Evolutionary conservation across 148 eudicot genomes (phyloP), one percentile per base, ranked within the genome.

Genomic region (Vaccinium corymbosum): DNA sequence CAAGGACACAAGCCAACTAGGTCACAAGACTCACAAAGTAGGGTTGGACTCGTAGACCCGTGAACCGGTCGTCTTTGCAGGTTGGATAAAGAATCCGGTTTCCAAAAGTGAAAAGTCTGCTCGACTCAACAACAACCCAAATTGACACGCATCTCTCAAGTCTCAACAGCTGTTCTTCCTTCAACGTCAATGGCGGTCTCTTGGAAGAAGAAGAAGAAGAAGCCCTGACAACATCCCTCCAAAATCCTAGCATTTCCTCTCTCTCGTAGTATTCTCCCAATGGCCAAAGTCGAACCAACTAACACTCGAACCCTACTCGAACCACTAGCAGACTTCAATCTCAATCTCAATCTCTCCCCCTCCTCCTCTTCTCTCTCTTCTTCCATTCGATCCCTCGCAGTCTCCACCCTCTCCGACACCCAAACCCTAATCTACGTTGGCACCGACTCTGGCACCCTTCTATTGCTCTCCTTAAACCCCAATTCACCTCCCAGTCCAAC

Each of bases 211-310:
- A 32, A 38, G 20, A 57, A 38, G 20, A 32, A 17, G 46, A 17
- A 82, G 78, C 78, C 42, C 73, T 86, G 76, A 76, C 14, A 71
- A 14, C 15, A 14, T 4, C 70, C 48, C 75, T 32, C 56, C 80
- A 0, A 62, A 77, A 62, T 49, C 48, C 52, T 57, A 38, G 79
- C 38, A 38, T 10, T 74, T 38, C 70, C 50, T 42, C 79, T 11
- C 4, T 35, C 35, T 1, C 25, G 25, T 11, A 25, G 27, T 25
- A 4, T 0, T 29, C 38, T 27, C 9, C 29, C 89, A 56, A 94
- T 94, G 98, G 93, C 93, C 78, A 94, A 92, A 88, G 79, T 89
- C 64, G 89, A 89, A 27, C 84, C 80, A 19, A 88, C 88, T 56
- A 29, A 12, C 17, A 19, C 92, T 7, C 91, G 93, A 68, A 86